Conservation (phyloP, 2,329 filamentous ascomycete species). For the Parastagonospora nodorum region DNA sequence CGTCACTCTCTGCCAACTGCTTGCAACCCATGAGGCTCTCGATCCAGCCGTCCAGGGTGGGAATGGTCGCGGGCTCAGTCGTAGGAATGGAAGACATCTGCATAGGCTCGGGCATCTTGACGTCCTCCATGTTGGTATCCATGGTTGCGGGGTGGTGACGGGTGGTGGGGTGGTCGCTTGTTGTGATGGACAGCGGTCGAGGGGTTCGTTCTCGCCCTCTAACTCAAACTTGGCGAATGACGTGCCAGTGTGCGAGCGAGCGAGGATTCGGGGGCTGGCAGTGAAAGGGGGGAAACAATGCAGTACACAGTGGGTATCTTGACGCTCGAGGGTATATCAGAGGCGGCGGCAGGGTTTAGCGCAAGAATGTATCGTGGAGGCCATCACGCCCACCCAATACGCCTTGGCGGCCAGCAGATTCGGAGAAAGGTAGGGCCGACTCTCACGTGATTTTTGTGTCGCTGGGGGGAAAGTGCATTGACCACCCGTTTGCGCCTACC, state of each 20-base stretch:
- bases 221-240: conserved; percentile 44
- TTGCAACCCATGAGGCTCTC: conserved; percentile 98
- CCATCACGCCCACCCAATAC: conserved; percentile 13
- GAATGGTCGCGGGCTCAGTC: conserved; percentile 85
- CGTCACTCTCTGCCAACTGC: conserved; percentile 91
- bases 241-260: conserved; percentile 31
- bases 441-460: conserved; percentile 2
- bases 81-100: conserved; percentile 70
- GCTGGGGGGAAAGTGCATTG: neutral
- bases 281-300: neutral
- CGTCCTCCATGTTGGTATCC: conserved; percentile 99
- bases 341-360: conserved; percentile 23
- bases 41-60: conserved; percentile 96
- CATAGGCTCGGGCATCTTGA: conserved; percentile 79
- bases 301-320: conserved; percentile 3
- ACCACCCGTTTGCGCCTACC: neutral
- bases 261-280: conserved; percentile 4
- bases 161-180: conserved; percentile 30
- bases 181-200: conserved; percentile 39
- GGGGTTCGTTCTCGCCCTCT: conserved; percentile 41
- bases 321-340: conserved; percentile 16
- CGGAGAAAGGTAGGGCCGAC: conserved; percentile 6
- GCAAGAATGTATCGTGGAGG: conserved; percentile 25
- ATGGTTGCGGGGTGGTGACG: conserved; percentile 59
- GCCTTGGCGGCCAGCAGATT: conserved; percentile 9